Evolutionary conservation across 2,329 filamentous ascomycete genomes (phyloP).

Genomic region (Pseudogymnoascus sp.): DNA sequence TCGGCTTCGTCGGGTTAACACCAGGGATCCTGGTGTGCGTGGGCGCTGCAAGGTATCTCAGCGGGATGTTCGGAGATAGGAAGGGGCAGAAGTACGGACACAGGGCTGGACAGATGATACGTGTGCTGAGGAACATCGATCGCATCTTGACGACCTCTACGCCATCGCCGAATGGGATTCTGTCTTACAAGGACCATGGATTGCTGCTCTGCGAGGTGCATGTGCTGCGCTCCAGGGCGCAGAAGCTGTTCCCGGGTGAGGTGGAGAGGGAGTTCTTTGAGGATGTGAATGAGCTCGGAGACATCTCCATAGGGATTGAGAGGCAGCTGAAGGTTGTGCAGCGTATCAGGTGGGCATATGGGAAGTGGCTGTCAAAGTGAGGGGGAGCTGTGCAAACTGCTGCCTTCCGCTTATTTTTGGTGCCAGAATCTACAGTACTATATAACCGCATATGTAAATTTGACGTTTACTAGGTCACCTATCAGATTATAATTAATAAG

Average conservation of each 20-base stretch:
- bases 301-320: constrained; percentile 67
- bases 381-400: not conserved
- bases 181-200: constrained; percentile 89
- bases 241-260: constrained; percentile 59
- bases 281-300: constrained; percentile 77
- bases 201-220: constrained; percentile 85
- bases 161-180: constrained; percentile 62
- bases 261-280: constrained; percentile 79
- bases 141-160: constrained; percentile 63
- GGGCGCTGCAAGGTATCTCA: constrained; percentile 63
- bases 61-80: constrained; percentile 59
- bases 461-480: not conserved
- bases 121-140: constrained; percentile 81
- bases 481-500: not conserved
- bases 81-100: constrained; percentile 57
- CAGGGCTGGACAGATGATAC: constrained; percentile 61
- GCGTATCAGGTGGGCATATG: constrained; percentile 85
- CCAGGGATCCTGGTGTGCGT: constrained; percentile 85
- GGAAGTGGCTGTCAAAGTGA: constrained; percentile 51
- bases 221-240: constrained; percentile 62
- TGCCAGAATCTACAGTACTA: not conserved
- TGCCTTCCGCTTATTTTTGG: not conserved
- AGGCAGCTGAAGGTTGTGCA: constrained; percentile 72
- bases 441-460: not conserved
- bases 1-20: constrained; percentile 92